Conservation (phyloP, 148 eudicot genomes). For the Beta vulgaris region DNA sequence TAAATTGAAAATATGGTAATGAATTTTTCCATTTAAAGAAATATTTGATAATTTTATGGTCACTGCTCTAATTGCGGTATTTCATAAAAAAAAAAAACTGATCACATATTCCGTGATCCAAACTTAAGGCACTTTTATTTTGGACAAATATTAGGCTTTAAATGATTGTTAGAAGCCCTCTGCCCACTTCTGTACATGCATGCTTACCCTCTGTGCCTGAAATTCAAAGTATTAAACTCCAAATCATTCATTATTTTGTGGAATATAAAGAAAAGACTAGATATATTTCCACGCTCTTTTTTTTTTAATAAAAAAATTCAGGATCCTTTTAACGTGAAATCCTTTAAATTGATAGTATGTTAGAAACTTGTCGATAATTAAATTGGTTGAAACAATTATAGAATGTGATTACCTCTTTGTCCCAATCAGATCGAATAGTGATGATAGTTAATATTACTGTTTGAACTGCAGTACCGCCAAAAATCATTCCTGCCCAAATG, state of each 20-base stretch:
- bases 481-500: conserved; percentile 67
- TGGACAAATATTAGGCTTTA: background rate
- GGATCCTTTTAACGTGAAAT: too few species aligned
- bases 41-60: too few species aligned
- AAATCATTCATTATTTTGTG: background rate
- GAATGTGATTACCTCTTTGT: conserved; percentile 43
- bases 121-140: too few species aligned
- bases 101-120: too few species aligned
- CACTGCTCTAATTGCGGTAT: too few species aligned
- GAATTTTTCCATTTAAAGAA: too few species aligned
- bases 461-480: conserved; percentile 58
- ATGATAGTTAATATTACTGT: conserved; percentile 45
- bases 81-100: too few species aligned
- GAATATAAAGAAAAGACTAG: background rate
- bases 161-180: conserved; percentile 8
- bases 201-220: conserved; percentile 52
- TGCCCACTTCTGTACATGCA: conserved; percentile 38
- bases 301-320: too few species aligned
- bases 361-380: background rate
- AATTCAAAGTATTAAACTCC: conserved; percentile 2
- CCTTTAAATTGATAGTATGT: too few species aligned
- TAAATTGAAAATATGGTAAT: too few species aligned
- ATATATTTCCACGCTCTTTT: background rate
- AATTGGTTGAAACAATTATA: background rate
- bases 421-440: conserved; percentile 54